Base-by-base conservation (phyloP, 257 asterid genomes). In the Solanum bulbocastanum region DNA sequence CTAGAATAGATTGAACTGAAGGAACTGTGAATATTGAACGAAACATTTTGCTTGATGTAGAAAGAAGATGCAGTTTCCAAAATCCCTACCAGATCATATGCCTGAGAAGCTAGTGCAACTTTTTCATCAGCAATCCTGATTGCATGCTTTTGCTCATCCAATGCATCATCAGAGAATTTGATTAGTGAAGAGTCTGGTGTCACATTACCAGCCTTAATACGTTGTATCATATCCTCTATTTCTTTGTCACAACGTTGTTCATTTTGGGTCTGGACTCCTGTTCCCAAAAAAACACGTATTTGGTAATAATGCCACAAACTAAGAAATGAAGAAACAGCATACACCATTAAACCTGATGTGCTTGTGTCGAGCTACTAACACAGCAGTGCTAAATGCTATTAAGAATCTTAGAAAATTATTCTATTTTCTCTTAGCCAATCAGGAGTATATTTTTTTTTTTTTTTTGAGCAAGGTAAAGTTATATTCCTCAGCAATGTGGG, bases 71-170 rank as follows among this genome's bases (percentile, higher is more conserved):
- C 68, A 10, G 40, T 49, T 18, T 15, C 65, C 85, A 30, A 16
- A 27, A 81, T 69, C 20, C 68, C 73, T 95, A 96, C 99, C 99
- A 97, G 89, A 91, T 97, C 99, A 91, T 97, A 96, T 46, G 98
- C 97, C 91, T 96, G 99, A 84, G 88, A 60, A 84, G 99, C 99
- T 91, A 97, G 90, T 36, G 95, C 95, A 84, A 96, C 97, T 92
- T 97, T 97, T 94, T 97, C 99, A 88, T 96, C 99, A 58, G 99
- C 98, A 91, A 97, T 97, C 93, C 98, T 89, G 89, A 94, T 88
- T 81, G 98, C 99, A 91, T 97, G 99, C 89, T 96, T 97, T 89
- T 97, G 99, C 92, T 97, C 99, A 75, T 97, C 99, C 89, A 95
- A 73, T 85, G 98, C 98, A 18, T 94, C 99, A 30, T 92, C 98